Conservation (phyloP, 2,329 filamentous ascomycete genomes). For the Thyridium curvatum region DNA sequence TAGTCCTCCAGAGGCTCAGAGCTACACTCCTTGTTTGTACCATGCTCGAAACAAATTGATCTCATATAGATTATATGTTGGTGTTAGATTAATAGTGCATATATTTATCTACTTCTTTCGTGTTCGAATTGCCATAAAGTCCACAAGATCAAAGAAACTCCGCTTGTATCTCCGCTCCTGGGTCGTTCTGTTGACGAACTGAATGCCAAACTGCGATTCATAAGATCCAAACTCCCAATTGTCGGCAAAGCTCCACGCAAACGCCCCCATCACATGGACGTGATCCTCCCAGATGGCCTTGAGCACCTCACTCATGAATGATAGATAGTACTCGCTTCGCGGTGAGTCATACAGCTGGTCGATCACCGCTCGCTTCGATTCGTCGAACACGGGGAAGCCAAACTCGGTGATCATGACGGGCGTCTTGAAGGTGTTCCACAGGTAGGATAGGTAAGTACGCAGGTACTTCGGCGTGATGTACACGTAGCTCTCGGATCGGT, state of each 20-base stretch:
- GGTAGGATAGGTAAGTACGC: conserved; percentile 47
- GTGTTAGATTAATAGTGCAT: too few relatives aligned
- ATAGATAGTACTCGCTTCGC: conserved; percentile 47
- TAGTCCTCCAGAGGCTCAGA: too few relatives aligned
- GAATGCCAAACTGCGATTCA: conserved; percentile 2
- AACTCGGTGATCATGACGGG: conserved; percentile 48
- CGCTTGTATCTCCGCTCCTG: conserved; percentile 1
- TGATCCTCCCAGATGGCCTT: conserved; percentile 51
- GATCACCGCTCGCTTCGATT: conserved; percentile 31
- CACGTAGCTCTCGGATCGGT: conserved; percentile 47
- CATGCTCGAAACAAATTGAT: too few relatives aligned
- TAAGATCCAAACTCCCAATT: conserved; percentile 48
- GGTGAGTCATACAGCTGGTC: conserved; percentile 49
- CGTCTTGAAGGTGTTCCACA: conserved; percentile 51
- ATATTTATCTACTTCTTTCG: neutral
- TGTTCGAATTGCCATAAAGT: neutral
- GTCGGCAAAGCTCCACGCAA: conserved; percentile 46
- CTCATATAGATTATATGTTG: too few relatives aligned
- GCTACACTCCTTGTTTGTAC: too few relatives aligned
- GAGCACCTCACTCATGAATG: conserved; percentile 46
- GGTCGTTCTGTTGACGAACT: conserved; percentile 3
- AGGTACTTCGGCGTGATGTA: conserved; percentile 54
- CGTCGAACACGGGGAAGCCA: conserved; percentile 47
- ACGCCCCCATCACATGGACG: conserved; percentile 45
- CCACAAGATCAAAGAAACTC: conserved; percentile 5